Evolutionary conservation across 208 protist species (phyloP).

Genomic region (Strigomonas culicis): DNA sequence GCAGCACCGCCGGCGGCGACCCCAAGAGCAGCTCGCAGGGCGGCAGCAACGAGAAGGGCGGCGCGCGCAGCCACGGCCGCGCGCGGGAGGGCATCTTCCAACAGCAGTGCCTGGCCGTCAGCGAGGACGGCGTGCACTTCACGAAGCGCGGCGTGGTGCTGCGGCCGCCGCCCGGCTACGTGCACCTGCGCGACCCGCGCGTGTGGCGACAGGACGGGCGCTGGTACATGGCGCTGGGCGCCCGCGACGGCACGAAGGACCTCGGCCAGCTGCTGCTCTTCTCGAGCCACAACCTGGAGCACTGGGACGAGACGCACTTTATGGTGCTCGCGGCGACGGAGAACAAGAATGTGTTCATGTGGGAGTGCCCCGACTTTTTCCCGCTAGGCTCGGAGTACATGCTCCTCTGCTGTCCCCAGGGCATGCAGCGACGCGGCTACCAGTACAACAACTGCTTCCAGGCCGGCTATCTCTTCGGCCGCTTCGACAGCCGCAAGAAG

Average conservation of each 20-base stretch:
- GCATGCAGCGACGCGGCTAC: constrained; percentile 19
- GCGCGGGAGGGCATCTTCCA: constrained; percentile 25
- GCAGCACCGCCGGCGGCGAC: background rate
- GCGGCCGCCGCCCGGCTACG: constrained; percentile 23
- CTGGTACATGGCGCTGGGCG: constrained; percentile 47
- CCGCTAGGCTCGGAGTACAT: constrained; percentile 10
- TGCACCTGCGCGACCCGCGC: constrained; percentile 45
- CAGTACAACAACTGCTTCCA: constrained; percentile 40
- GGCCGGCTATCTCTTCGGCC: constrained; percentile 26
- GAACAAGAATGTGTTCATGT: constrained; percentile 56
- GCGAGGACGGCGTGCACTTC: constrained; percentile 33
- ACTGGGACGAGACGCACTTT: constrained; percentile 32
- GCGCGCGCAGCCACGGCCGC: background rate
- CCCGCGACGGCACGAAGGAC: constrained; percentile 27
- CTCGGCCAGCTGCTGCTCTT: constrained; percentile 35
- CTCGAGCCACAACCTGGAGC: constrained; percentile 21
- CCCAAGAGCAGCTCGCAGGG: too few species aligned
- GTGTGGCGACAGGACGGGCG: constrained; percentile 29
- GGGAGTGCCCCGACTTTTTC: constrained; percentile 51
- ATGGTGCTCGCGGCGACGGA: constrained; percentile 20
- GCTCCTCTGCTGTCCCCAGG: constrained; percentile 43
- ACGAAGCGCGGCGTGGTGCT: constrained; percentile 28
- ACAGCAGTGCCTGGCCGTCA: constrained; percentile 56
- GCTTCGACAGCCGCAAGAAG: constrained; percentile 6
- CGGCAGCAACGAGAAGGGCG: background rate